These are phyloP conservation scores for Mallotus japonicus DNA, from an alignment of 441 rosid genomes.

Conservation along the genomic window DNA sequence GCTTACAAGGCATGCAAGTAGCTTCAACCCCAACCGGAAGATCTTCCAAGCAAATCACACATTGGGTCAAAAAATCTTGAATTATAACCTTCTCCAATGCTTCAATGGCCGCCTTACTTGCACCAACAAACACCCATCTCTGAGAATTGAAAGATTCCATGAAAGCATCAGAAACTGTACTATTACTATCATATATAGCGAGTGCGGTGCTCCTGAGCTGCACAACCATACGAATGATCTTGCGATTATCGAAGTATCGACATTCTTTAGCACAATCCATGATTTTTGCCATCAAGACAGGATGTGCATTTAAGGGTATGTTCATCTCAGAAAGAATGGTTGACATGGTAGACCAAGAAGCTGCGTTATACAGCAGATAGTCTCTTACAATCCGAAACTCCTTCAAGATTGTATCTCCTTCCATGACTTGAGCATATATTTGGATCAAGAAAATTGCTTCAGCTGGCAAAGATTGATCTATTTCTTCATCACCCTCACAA, in stretches of 20 bases:
- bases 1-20: slow-evolving; percentile 20
- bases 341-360: slow-evolving; percentile 5
- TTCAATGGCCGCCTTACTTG: neutral
- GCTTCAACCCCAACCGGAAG: slow-evolving; percentile 19
- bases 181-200: neutral
- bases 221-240: slow-evolving; percentile 7
- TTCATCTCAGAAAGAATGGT: slow-evolving; percentile 5
- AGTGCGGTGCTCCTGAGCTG: neutral
- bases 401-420: neutral
- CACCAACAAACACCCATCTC: neutral
- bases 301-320: slow-evolving; percentile 7
- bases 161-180: neutral
- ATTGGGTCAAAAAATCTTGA: slow-evolving; percentile 4
- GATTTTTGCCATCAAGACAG: neutral
- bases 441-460: slow-evolving; percentile 12
- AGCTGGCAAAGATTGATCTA: neutral
- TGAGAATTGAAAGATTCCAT: slow-evolving; percentile 1
- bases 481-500: neutral
- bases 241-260: neutral
- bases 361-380: neutral
- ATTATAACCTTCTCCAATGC: slow-evolving; percentile 5
- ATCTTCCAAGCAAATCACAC: slow-evolving; percentile 33
- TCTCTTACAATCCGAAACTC: slow-evolving; percentile 4
- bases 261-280: slow-evolving; percentile 7
- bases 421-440: neutral